Evolutionary conservation across 2,329 filamentous ascomycete genomes (phyloP).

Genomic region (Ceratocystis lukuohia): DNA sequence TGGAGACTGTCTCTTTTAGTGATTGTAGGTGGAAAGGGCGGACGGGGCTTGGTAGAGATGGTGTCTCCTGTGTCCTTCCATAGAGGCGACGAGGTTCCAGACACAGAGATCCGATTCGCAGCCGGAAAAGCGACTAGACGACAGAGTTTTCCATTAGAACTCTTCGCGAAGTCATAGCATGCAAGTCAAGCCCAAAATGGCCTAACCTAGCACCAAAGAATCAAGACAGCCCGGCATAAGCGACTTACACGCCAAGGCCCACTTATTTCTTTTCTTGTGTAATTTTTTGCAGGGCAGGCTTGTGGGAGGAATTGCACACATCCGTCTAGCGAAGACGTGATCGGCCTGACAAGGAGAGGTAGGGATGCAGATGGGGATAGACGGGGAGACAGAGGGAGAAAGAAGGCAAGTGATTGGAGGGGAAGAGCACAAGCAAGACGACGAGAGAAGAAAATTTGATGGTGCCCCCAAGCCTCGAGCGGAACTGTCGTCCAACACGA

Average conservation of each 20-base stretch:
- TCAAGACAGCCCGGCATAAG: background rate
- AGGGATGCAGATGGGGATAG: background rate
- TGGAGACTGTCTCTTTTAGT: background rate
- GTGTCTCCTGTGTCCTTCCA: background rate
- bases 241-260: conserved; percentile 3
- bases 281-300: background rate
- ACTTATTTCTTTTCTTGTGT: background rate
- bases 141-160: background rate
- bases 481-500: background rate
- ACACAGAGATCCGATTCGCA: background rate
- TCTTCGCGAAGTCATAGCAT: background rate
- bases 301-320: background rate
- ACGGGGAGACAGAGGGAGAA: background rate
- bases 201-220: background rate
- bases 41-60: background rate
- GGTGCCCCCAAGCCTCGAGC: no score
- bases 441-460: background rate
- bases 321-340: conserved; percentile 4
- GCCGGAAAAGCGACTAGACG: background rate
- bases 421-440: background rate
- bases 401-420: background rate
- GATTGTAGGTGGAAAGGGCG: background rate
- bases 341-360: background rate
- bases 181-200: no score
- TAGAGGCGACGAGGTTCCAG: background rate